Evolutionary conservation across 331 rosid genomes (phyloP).

Genomic region (Cucumis variabilis): DNA sequence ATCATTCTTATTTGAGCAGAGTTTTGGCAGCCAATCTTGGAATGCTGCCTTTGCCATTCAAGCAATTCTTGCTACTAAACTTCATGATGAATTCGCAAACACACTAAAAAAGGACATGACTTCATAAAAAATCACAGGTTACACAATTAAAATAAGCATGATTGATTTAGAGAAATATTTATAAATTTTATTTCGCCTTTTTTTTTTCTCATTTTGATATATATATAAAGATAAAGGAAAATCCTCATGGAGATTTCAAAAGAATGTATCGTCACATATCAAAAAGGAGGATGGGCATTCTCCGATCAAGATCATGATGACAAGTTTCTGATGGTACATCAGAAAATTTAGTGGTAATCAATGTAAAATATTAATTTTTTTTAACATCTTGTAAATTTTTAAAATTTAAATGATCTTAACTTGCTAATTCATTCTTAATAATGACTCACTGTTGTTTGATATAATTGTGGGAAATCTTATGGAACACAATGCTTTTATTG

Average conservation of each 20-base stretch:
- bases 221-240: conserved; percentile 52
- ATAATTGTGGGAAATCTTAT: conserved; percentile 66
- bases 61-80: conserved; percentile 65
- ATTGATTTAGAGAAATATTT: neutral
- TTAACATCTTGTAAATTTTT: too few species aligned
- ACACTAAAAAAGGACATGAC: conserved; percentile 60
- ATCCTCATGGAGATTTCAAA: conserved; percentile 61
- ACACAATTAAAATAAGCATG: neutral
- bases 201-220: neutral
- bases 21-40: conserved; percentile 83
- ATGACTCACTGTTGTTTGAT: conserved; percentile 66
- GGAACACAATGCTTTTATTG: conserved; percentile 62
- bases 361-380: too few species aligned
- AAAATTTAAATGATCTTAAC: too few species aligned
- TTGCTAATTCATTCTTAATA: neutral
- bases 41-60: conserved; percentile 69
- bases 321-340: conserved; percentile 83
- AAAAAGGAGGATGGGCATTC: conserved; percentile 88
- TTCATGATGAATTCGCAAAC: conserved; percentile 47
- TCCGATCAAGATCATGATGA: conserved; percentile 90
- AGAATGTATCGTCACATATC: conserved; percentile 79
- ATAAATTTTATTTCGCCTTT: neutral
- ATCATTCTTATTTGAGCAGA: conserved; percentile 23
- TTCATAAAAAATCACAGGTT: conserved; percentile 68
- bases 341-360: conserved; percentile 65